Evolutionary conservation across 352 stramenopile species (phyloP), one percentile per base, ranked within the genome.

Genomic region (Globisporangium iwayamae): DNA sequence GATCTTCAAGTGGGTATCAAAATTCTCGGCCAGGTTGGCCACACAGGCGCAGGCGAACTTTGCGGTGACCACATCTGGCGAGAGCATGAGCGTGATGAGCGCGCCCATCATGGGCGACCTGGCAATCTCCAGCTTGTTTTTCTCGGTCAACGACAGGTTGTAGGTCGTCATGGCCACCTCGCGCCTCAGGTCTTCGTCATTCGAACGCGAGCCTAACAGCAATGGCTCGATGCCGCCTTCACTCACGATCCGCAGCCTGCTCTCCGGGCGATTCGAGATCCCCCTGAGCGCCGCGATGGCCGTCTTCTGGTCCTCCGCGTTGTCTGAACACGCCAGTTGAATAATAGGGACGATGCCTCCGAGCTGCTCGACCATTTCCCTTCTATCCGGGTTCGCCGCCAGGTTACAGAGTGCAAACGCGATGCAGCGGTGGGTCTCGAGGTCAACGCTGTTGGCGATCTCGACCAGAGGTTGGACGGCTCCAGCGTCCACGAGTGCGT

Each of bases 371-470:
- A 99, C 96, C 62, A 93, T 76, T 39, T 84, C 66, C n/a, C 94
- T 78, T 3, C 94, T 89, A 16, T 75, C 66, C 1, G 86, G 76
- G 61, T 98, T 94, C 2, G 91, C 89, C 4, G 92, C 86, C 7
- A 99, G 84, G 68, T 99, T 99, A 71, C 93, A 98, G 28, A 99
- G 76, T 13, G 96, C 90, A 71, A 98, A 98, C 16, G 94, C 93
- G 63, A 99, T 99, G 63, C 91, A 98, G 8, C 96, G 84, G 69
- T 98, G 92, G 0, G 96, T 98, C 76, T 99, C 96, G 8, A 97
- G 56, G 69, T 99, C 93, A 4, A 93, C 82, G 9, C 74, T 79
- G 65, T 96, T 97, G 16, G 90, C 79, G n/a, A 98, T 85, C 28
- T 94, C 92, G n/a, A 99, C 89, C 13, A 99, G 76, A 10, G 94